A percentile compares a stretch with the other conserved stretches of the same genome.
Evolutionary conservation across 2,329 filamentous ascomycete species (phyloP).

Genomic region (Diaporthe sp.): DNA sequence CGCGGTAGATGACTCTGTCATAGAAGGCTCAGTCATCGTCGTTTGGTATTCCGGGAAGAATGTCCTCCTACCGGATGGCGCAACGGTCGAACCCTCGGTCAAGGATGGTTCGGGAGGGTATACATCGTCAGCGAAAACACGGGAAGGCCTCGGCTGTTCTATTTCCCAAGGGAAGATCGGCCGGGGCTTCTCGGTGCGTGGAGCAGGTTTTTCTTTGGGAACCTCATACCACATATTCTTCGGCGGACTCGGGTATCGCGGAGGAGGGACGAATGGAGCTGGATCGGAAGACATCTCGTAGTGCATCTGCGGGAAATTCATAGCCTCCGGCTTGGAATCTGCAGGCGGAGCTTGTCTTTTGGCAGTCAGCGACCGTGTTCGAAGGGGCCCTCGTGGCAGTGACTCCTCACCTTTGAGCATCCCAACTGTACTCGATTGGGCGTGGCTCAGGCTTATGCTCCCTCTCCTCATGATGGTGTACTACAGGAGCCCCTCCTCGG

Average conservation of each 20-base stretch:
- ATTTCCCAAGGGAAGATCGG: conserved; percentile 94
- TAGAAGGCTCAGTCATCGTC: conserved; percentile 49
- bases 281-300: conserved; percentile 88
- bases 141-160: conserved; percentile 70
- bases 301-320: conserved; percentile 81
- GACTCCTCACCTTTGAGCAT: conserved; percentile 64
- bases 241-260: conserved; percentile 84
- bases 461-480: conserved; percentile 50
- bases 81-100: conserved; percentile 46
- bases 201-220: conserved; percentile 72
- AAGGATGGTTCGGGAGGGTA: conserved; percentile 41
- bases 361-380: conserved; percentile 40
- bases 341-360: conserved; percentile 71
- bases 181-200: conserved; percentile 66
- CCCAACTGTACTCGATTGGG: conserved; percentile 56
- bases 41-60: conserved; percentile 35
- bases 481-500: conserved; percentile 50
- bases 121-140: conserved; percentile 73
- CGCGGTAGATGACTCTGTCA: conserved; percentile 52
- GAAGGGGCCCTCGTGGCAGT: neutral
- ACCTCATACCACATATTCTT: conserved; percentile 91
- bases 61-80: conserved; percentile 45
- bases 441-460: conserved; percentile 52
- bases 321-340: conserved; percentile 84
- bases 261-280: conserved; percentile 81